phyloP scores from a whole-genome alignment of 352 stramenopile species.

The Pythium insidiosum region DNA sequence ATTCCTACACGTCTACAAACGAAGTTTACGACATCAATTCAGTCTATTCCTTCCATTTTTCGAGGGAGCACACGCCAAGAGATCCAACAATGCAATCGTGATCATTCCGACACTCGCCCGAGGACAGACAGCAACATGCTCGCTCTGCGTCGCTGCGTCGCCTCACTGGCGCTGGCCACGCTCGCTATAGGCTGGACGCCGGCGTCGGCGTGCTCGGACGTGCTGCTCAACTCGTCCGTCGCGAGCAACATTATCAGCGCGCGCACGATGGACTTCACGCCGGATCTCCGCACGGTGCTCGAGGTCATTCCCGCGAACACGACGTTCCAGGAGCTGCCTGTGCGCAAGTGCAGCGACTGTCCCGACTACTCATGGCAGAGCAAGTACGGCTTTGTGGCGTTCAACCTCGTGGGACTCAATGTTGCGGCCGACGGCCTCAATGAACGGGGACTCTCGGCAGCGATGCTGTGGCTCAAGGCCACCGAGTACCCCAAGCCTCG shows the following conservation, averaged over 20 bases:
- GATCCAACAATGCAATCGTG: no score
- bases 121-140: no score
- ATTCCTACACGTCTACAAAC: no score
- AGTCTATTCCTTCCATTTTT: no score
- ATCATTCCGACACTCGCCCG: no score
- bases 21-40: no score
- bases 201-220: constrained; percentile 42
- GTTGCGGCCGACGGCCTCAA: constrained; percentile 24
- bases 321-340: constrained; percentile 21
- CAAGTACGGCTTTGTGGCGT: constrained; percentile 25
- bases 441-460: constrained; percentile 21
- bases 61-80: no score
- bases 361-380: constrained; percentile 18
- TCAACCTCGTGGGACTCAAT: constrained; percentile 26
- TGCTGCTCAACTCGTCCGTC: constrained; percentile 29
- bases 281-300: constrained; percentile 19
- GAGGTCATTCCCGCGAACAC: constrained; percentile 24
- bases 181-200: not conserved
- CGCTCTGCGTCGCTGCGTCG: no score
- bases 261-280: constrained; percentile 28
- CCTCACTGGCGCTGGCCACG: not conserved
- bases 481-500: constrained; percentile 42
- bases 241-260: constrained; percentile 14
- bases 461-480: constrained; percentile 15
- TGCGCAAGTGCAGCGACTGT: constrained; percentile 17